Percentiles rank a stretch among this genome's conserved stretches.
Conservation (phyloP, 2,329 filamentous ascomycete species). For the Sporothrix schenckii region DNA sequence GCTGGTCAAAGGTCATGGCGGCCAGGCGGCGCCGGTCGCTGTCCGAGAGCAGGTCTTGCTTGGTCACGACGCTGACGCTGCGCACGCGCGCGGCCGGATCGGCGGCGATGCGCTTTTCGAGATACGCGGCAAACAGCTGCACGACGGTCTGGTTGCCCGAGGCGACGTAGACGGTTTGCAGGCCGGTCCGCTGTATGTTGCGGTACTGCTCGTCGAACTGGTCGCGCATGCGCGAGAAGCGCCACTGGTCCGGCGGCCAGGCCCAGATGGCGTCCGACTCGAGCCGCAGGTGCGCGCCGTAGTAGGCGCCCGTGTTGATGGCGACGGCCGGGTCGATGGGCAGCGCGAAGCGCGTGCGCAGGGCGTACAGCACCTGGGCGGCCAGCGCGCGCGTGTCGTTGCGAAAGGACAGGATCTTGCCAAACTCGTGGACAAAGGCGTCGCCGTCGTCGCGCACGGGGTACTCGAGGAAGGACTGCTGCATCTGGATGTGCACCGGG, state of each 20-base stretch:
- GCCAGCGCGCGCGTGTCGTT: constrained; percentile 41
- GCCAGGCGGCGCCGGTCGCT: constrained; percentile 36
- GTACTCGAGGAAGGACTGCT: constrained; percentile 46
- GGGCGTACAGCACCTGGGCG: constrained; percentile 39
- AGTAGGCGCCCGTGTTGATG: constrained; percentile 40
- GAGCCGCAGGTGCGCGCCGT: constrained; percentile 43
- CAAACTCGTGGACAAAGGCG: constrained; percentile 43
- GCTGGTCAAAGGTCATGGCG: constrained; percentile 42
- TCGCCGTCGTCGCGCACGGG: constrained; percentile 44
- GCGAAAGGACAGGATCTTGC: constrained; percentile 44
- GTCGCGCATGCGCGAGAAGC: constrained; percentile 41
- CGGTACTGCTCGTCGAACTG: constrained; percentile 42
- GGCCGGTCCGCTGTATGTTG: constrained; percentile 38
- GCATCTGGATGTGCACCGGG: constrained; percentile 41
- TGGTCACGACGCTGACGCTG: constrained; percentile 42
- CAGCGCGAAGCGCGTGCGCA: constrained; percentile 36
- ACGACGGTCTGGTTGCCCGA: constrained; percentile 41
- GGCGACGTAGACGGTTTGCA: constrained; percentile 42
- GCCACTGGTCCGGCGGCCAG: constrained; percentile 41
- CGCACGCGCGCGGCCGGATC: neutral
- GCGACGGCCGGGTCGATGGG: constrained; percentile 38
- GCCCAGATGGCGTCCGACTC: constrained; percentile 42
- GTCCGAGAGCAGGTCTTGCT: constrained; percentile 40
- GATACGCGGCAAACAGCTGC: constrained; percentile 37
- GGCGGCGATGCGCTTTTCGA: constrained; percentile 32